These are phyloP conservation scores for Pestalotiopsis sp. DNA, from an alignment of 2,329 filamentous ascomycete species.

Conservation along the genomic window DNA sequence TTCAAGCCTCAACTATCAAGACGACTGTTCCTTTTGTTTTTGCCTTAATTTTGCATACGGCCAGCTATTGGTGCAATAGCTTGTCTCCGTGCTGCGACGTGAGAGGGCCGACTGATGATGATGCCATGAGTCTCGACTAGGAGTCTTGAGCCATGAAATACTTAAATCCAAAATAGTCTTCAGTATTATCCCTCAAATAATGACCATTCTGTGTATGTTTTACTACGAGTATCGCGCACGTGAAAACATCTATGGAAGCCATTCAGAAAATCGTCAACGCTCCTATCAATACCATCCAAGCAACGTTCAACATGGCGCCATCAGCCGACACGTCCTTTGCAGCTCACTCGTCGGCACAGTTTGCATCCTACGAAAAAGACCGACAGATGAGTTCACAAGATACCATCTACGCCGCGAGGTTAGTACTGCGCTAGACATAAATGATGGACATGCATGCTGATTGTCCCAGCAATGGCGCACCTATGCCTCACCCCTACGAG, in stretches of 20 bases:
- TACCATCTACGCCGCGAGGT: slow-evolving; percentile 56
- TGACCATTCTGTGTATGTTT: background rate
- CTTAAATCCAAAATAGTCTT: background rate
- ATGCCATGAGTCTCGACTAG: background rate
- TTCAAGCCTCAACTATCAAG: background rate
- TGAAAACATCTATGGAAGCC: background rate
- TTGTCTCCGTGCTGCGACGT: background rate
- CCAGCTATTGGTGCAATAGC: background rate
- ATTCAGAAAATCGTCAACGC: background rate
- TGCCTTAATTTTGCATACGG: background rate
- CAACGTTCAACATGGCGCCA: slow-evolving; percentile 24
- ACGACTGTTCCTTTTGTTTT: background rate
- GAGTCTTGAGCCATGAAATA: background rate
- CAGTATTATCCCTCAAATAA: background rate
- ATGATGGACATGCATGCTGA: background rate
- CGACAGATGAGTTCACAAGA: slow-evolving; percentile 41
- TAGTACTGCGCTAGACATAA: slow-evolving; percentile 38
- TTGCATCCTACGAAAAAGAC: slow-evolving; percentile 43
- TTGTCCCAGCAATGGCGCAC: slow-evolving; percentile 50
- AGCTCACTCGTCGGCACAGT: slow-evolving; percentile 39
- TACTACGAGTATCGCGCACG: background rate
- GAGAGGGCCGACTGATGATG: background rate
- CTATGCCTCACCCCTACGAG: slow-evolving; percentile 52
- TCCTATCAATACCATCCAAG: background rate
- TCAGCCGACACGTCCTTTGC: slow-evolving; percentile 39